These are phyloP conservation scores for Graphilbum ipis-grandicollis DNA, from an alignment of 2,329 filamentous ascomycete genomes.

Conservation along the genomic window DNA sequence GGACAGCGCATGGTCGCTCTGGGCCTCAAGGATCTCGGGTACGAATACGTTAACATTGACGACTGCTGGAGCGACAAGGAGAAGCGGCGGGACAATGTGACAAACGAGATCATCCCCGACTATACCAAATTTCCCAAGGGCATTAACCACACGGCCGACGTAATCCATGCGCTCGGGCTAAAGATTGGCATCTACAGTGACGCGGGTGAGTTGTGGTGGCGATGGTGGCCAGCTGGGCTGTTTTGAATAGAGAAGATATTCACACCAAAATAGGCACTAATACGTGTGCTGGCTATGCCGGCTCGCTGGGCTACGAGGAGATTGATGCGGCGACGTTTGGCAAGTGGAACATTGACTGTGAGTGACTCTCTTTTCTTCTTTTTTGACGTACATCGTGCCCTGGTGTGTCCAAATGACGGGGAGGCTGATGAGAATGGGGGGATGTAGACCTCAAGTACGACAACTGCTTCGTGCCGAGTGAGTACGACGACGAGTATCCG, in stretches of 20 bases:
- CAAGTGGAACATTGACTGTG: slow-evolving; percentile 39
- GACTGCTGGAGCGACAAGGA: slow-evolving; percentile 40
- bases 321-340: slow-evolving; percentile 40
- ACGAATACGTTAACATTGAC: slow-evolving; percentile 42
- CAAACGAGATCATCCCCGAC: slow-evolving; percentile 27
- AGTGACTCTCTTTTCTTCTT: too few relatives aligned
- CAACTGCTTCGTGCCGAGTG: slow-evolving; percentile 23
- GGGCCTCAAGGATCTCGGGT: slow-evolving; percentile 34
- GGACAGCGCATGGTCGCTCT: slow-evolving; percentile 28
- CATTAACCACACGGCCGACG: slow-evolving; percentile 32
- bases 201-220: too few relatives aligned
- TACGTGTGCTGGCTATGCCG: slow-evolving; percentile 40
- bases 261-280: slow-evolving; percentile 20
- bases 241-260: background rate
- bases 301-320: slow-evolving; percentile 35
- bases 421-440: too few relatives aligned
- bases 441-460: slow-evolving; percentile 42
- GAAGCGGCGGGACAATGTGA: slow-evolving; percentile 20
- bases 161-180: slow-evolving; percentile 37
- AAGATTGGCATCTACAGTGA: slow-evolving; percentile 46
- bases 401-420: background rate
- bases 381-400: slow-evolving; percentile 2
- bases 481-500: slow-evolving; percentile 5
- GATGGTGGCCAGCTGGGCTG: too few relatives aligned
- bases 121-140: slow-evolving; percentile 37